A percentile compares a stretch with the other conserved stretches of the same genome.
Conservation (phyloP, 257 asterid species). For the Osmanthus fragrans region DNA sequence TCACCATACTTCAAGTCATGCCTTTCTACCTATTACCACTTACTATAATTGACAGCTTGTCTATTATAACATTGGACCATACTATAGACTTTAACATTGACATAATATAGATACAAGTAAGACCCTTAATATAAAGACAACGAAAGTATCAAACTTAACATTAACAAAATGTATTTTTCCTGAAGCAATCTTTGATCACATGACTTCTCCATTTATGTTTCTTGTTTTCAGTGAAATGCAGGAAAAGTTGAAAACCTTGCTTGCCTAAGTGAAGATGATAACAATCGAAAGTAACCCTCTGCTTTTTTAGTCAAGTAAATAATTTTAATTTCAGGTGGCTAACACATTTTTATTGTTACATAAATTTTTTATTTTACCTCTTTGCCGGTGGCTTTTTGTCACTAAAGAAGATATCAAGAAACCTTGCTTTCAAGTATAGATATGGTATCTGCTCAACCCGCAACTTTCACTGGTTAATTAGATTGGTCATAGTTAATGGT, state of each 20-base stretch:
- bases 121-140: too few species aligned
- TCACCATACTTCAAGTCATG: too few species aligned
- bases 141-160: too few species aligned
- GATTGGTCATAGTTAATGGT: not conserved
- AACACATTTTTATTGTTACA: not conserved
- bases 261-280: conserved; percentile 60
- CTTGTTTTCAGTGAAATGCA: conserved; percentile 60
- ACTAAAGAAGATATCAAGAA: conserved; percentile 86
- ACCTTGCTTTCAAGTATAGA: conserved; percentile 82
- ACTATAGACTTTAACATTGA: too few species aligned
- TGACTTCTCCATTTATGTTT: conserved; percentile 24
- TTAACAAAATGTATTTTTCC: not conserved
- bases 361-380: conserved; percentile 12
- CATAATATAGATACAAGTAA: too few species aligned
- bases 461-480: conserved; percentile 2
- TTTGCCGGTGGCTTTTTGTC: conserved; percentile 74
- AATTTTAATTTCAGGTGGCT: conserved; percentile 12
- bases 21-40: too few species aligned
- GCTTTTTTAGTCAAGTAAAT: conserved; percentile 4
- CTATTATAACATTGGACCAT: too few species aligned
- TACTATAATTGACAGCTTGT: too few species aligned
- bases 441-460: conserved; percentile 6
- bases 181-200: conserved; percentile 5
- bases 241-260: conserved; percentile 43
- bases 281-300: conserved; percentile 50